These are phyloP conservation scores for Blastomyces emzantsi DNA, from an alignment of 2,329 filamentous ascomycete genomes.

Conservation along the genomic window DNA sequence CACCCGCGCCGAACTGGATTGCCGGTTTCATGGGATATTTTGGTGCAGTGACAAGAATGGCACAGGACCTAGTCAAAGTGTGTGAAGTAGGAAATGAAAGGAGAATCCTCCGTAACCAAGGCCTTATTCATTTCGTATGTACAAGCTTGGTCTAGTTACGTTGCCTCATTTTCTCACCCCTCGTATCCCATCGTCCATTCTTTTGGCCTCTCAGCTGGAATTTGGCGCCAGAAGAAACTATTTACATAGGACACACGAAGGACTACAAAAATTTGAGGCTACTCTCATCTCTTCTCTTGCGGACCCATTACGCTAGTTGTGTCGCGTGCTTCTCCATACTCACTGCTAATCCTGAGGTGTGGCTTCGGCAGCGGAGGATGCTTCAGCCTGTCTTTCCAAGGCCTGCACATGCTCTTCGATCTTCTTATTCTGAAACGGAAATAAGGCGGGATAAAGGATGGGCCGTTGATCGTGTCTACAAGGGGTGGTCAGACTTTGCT, in stretches of 20 bases:
- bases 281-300: background rate
- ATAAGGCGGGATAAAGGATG: conserved; percentile 7
- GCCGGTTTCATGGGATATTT: background rate
- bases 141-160: background rate
- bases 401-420: conserved; percentile 8
- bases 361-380: background rate
- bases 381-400: background rate
- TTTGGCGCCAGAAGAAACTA: background rate
- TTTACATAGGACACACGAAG: background rate
- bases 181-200: background rate
- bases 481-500: background rate
- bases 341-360: background rate
- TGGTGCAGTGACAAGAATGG: background rate
- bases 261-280: background rate
- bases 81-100: background rate
- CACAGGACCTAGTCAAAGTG: background rate
- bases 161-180: background rate
- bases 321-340: background rate
- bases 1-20: background rate
- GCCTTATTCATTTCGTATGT: background rate
- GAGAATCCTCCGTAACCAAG: background rate
- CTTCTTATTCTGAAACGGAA: conserved; percentile 8
- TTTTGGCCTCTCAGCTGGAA: background rate
- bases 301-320: background rate
- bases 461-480: conserved; percentile 7